Conservation (phyloP, 331 rosid species). For the Dryas integrifolia region DNA sequence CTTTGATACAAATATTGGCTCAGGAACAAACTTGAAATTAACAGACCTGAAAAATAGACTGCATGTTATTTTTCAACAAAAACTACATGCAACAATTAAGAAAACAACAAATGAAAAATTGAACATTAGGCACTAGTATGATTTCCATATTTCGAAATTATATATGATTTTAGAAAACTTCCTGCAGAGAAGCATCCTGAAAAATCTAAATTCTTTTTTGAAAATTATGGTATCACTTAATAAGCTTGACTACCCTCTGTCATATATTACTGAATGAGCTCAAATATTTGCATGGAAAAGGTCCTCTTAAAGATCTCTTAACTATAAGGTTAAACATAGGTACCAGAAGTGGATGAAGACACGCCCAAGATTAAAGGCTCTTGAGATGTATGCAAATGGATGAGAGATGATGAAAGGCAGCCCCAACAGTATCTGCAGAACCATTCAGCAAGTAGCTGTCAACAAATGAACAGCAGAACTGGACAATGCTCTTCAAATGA, state of each 20-base stretch:
- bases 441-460: conserved; percentile 42
- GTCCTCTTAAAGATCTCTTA: conserved; percentile 19
- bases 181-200: too few relatives aligned
- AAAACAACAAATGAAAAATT: too few relatives aligned
- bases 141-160: too few relatives aligned
- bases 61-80: conserved; percentile 30
- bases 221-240: too few relatives aligned
- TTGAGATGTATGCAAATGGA: conserved; percentile 73
- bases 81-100: not conserved
- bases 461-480: conserved; percentile 34
- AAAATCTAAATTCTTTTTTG: too few relatives aligned
- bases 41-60: conserved; percentile 68
- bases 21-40: conserved; percentile 90
- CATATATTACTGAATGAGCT: conserved; percentile 3
- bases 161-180: too few relatives aligned
- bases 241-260: too few relatives aligned
- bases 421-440: conserved; percentile 76
- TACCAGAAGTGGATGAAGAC: conserved; percentile 97
- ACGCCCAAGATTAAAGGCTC: conserved; percentile 93
- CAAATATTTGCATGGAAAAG: conserved; percentile 12
- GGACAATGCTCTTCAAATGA: conserved; percentile 35
- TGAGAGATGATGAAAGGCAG: conserved; percentile 78
- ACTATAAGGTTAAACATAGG: conserved; percentile 21
- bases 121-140: too few relatives aligned
- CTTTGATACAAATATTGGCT: conserved; percentile 77